Evolutionary conservation across 768 basidiomycete genomes (phyloP).

Genomic region (Calocera viscosa): DNA sequence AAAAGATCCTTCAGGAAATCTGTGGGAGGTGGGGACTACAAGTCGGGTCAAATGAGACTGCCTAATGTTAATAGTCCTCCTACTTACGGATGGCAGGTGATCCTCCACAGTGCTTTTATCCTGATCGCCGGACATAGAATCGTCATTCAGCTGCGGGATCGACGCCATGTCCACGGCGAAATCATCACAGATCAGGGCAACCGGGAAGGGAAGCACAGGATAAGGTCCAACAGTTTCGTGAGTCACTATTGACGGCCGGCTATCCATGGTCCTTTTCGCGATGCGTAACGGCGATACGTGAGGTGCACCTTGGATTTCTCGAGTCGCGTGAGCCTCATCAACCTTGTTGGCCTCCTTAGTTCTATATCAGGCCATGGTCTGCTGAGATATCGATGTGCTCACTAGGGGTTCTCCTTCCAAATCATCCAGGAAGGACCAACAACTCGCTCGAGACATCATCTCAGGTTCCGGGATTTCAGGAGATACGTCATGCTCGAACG

Average conservation of each 20-base stretch:
- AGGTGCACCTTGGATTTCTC: background rate
- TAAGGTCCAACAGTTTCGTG: background rate
- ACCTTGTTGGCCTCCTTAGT: background rate
- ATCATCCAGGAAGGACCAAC: constrained; percentile 3
- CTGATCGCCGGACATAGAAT: background rate
- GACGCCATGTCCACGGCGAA: background rate
- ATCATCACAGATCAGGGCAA: background rate
- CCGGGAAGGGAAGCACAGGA: background rate
- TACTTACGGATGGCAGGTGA: background rate
- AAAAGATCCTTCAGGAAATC: background rate
- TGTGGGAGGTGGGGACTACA: background rate
- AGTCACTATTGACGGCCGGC: background rate
- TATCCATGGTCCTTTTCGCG: background rate
- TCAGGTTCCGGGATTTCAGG: background rate
- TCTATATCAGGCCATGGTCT: background rate
- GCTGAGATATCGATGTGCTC: background rate
- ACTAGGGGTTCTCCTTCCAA: background rate
- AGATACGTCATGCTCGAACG: background rate
- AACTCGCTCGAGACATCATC: background rate
- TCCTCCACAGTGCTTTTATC: background rate
- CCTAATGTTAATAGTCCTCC: background rate
- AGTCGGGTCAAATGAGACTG: background rate
- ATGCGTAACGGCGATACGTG: background rate
- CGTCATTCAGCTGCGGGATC: background rate
- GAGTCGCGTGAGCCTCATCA: background rate